phyloP scores from a whole-genome alignment of 2,329 filamentous ascomycete genomes.

The Claviceps purpurea region DNA sequence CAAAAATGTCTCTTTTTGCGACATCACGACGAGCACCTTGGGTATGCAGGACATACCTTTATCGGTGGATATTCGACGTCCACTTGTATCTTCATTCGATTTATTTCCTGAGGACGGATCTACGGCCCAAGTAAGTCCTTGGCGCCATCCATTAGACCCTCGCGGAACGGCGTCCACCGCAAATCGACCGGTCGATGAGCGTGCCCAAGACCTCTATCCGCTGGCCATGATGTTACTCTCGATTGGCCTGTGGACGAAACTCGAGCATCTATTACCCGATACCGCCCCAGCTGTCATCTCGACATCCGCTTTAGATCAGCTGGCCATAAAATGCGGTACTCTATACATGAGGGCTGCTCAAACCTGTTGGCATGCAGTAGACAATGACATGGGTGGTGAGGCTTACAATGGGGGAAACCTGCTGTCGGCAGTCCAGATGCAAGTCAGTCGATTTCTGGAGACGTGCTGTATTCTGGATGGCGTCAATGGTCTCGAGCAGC shows the following conservation, averaged over 20 bases:
- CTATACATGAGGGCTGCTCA: conserved; percentile 65
- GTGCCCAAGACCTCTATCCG: conserved; percentile 56
- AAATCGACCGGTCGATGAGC: conserved; percentile 36
- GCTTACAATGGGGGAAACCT: conserved; percentile 33
- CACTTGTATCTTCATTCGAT: conserved; percentile 62
- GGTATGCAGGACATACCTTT: conserved; percentile 22
- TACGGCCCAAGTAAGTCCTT: conserved; percentile 15
- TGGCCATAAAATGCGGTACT: conserved; percentile 57
- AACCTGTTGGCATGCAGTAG: conserved; percentile 57
- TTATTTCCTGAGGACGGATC: conserved; percentile 37
- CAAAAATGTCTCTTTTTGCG: conserved; percentile 54
- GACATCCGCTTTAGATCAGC: conserved; percentile 46
- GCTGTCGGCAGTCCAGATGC: conserved; percentile 38
- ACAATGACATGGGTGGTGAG: conserved; percentile 40
- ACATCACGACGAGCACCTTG: conserved; percentile 25
- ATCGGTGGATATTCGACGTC: conserved; percentile 50
- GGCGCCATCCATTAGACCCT: conserved; percentile 52
- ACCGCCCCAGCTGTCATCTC: conserved; percentile 36
- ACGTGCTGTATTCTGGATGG: conserved; percentile 48
- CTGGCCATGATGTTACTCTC: conserved; percentile 61
- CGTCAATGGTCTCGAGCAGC: conserved; percentile 41
- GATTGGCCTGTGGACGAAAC: conserved; percentile 60
- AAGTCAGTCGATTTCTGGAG: conserved; percentile 44
- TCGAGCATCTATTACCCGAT: conserved; percentile 38
- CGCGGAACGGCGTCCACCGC: conserved; percentile 36